Conservation (phyloP, 2,329 filamentous ascomycete genomes). For the Trichoderma koningii region DNA sequence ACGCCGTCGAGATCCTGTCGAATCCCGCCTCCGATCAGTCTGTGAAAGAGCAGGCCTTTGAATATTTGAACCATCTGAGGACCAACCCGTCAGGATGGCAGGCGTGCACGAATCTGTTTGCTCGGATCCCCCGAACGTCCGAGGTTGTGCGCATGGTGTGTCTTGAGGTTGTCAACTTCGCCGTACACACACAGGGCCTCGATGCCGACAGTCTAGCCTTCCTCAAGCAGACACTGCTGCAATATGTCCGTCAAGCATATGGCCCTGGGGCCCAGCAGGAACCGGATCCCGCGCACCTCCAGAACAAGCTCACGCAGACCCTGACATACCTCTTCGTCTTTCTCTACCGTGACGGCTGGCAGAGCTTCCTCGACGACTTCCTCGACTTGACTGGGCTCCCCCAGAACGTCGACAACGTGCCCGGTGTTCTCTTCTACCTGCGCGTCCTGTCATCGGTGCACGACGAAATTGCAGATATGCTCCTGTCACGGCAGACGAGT, state of each 20-base stretch:
- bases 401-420: conserved; percentile 67
- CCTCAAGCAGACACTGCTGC: conserved; percentile 78
- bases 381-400: conserved; percentile 69
- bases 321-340: conserved; percentile 90
- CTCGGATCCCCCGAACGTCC: conserved; percentile 70
- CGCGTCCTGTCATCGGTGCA: conserved; percentile 87
- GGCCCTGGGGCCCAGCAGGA: conserved; percentile 58
- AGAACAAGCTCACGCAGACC: conserved; percentile 97
- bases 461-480: conserved; percentile 93
- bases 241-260: conserved; percentile 78
- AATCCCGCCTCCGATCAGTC: conserved; percentile 74
- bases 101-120: conserved; percentile 83
- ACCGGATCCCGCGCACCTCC: conserved; percentile 73
- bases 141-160: conserved; percentile 88
- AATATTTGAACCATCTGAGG: conserved; percentile 77
- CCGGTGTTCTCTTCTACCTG: conserved; percentile 83
- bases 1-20: conserved; percentile 92
- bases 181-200: conserved; percentile 76
- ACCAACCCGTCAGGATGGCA: conserved; percentile 86
- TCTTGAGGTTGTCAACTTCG: conserved; percentile 91
- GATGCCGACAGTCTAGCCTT: conserved; percentile 71
- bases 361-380: conserved; percentile 88
- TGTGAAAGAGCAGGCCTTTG: conserved; percentile 79
- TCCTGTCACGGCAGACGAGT: conserved; percentile 74
- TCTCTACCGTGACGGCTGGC: conserved; percentile 84